Conservation (phyloP, 176 grass and related monocot species). For the Avena eriantha region DNA sequence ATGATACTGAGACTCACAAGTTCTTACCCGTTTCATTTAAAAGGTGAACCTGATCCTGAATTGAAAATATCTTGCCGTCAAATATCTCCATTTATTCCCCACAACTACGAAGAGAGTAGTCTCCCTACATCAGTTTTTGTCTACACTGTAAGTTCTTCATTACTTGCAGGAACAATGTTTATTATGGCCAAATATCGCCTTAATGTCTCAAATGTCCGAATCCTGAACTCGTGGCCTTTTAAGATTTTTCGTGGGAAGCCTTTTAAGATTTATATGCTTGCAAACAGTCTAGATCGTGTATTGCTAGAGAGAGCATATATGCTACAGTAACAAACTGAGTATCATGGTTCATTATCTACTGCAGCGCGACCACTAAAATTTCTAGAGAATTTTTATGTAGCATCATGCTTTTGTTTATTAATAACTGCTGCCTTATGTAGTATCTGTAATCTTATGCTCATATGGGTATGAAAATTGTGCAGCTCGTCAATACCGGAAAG, state of each 20-base stretch:
- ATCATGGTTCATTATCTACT: background rate
- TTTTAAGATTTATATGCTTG: conserved; percentile 18
- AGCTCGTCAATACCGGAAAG: conserved; percentile 94
- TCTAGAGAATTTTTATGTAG: conserved; percentile 1
- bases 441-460: conserved; percentile 31
- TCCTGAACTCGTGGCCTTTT: background rate
- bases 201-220: conserved; percentile 22
- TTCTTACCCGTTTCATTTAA: conserved; percentile 45
- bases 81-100: conserved; percentile 99
- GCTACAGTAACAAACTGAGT: background rate
- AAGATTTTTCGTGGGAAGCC: background rate
- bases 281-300: background rate
- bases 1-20: conserved; percentile 36
- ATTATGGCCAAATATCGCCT: conserved; percentile 3
- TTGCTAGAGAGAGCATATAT: background rate
- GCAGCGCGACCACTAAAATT: background rate
- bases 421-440: conserved; percentile 20
- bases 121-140: conserved; percentile 94
- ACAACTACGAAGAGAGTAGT: conserved; percentile 94
- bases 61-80: conserved; percentile 97
- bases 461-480: conserved; percentile 48
- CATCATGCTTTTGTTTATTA: conserved; percentile 21
- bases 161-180: conserved; percentile 28
- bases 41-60: conserved; percentile 96
- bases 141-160: conserved; percentile 76